Evolutionary conservation across 192 early-diverging fungal genomes (phyloP), one percentile per base, ranked within the genome.

Genomic region (Spizellomyces punctatus): DNA sequence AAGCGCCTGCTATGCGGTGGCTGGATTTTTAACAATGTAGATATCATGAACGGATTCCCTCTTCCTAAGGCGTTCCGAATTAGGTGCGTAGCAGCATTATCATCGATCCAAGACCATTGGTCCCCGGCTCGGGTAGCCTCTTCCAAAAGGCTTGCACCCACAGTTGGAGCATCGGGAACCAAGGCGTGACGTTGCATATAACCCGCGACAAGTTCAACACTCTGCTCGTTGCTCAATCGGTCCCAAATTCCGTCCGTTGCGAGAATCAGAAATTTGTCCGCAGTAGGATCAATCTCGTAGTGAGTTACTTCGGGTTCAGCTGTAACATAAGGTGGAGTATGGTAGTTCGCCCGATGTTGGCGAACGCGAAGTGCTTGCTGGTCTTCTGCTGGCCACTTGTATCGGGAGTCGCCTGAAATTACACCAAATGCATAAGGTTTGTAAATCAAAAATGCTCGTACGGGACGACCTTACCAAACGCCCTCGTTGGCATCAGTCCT

Each of bases 191-290:
- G 56, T 45, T 74, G 55, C 69, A 83, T 69, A 61, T 77, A 78
- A 5, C 74, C 72, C 27, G 46, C 73, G 14, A 85, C 67, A 42
- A 80, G 45, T 44, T 77, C 52, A 16, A 79, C 80, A 14, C 63
- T 57, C 48, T 80, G 69, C 9, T 78, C 74, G 49, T 27, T 63
- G 52, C 16, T 66, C 42, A 84, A 60, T 10, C 76, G 63, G 64
- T 86, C 85, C 69, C 77, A 86, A 21, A 86, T 67, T 5, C 85
- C 85, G 71, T 84, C 82, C 5, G 78, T 73, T 5, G 79, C 82
- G 3, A 86, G 46, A 17, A 86, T 73, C 22, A 86, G 59, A 52
- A 81, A 82, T 48, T 66, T 48, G 75, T 86, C 85, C 10, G 63
- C n/a, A 7, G 27, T 42, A 7, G 65, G 61, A 60, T 78, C 74